Evolutionary conservation across 129 eudicot genomes (phyloP).

Genomic region (Saposhnikovia divaricata): DNA sequence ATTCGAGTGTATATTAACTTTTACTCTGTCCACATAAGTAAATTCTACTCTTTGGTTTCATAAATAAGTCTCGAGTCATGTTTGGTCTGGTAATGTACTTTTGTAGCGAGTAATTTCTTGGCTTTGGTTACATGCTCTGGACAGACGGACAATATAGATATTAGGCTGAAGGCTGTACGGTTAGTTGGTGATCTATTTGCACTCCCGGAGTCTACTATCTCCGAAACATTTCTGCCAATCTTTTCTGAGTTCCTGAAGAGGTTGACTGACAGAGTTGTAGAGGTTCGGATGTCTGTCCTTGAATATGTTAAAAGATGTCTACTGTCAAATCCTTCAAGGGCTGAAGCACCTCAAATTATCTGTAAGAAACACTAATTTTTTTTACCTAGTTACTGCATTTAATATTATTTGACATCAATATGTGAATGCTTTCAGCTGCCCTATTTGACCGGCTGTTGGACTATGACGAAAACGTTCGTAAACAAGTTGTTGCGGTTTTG

Average conservation of each 20-base stretch:
- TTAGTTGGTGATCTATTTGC: constrained; percentile 88
- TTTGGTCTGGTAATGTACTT: neutral
- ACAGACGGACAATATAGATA: constrained; percentile 73
- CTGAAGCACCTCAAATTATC: constrained; percentile 68
- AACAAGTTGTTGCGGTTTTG: constrained; percentile 75
- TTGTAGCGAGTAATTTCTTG: constrained; percentile 16
- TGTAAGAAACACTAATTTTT: constrained; percentile 32
- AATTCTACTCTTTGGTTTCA: neutral
- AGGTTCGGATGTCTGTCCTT: constrained; percentile 81
- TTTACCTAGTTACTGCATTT: constrained; percentile 3
- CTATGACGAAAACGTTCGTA: constrained; percentile 83
- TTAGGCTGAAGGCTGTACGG: constrained; percentile 61
- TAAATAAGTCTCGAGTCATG: neutral
- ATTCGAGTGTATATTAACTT: neutral
- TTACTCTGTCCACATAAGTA: neutral
- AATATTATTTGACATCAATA: constrained; percentile 6
- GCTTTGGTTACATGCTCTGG: constrained; percentile 10
- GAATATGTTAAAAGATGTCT: constrained; percentile 60
- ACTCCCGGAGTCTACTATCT: constrained; percentile 46
- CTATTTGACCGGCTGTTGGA: constrained; percentile 78
- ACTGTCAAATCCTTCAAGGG: constrained; percentile 60
- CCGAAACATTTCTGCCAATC: constrained; percentile 62
- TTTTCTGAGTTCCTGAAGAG: constrained; percentile 80
- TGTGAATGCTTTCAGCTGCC: constrained; percentile 47
- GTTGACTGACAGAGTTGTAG: constrained; percentile 59